Conservation (phyloP, 345 rosid species). For the Heritiera fomes region DNA sequence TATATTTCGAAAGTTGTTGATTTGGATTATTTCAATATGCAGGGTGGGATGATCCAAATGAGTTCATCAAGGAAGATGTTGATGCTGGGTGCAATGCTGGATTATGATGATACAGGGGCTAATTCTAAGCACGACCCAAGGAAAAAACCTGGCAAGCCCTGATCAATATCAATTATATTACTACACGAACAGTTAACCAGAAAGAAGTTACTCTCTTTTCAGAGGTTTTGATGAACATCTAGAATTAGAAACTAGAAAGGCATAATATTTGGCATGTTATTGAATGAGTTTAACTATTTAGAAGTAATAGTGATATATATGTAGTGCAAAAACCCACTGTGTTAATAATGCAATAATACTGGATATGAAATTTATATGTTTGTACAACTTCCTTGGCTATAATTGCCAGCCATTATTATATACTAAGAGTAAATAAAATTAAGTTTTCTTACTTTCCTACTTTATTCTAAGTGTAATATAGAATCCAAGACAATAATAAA, state of each 20-base stretch:
- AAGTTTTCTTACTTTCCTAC: not conserved
- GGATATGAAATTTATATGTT: not conserved
- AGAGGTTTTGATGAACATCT: not conserved
- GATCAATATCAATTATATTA: not conserved
- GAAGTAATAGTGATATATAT: not conserved
- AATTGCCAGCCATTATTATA: not conserved
- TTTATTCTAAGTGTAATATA: no score
- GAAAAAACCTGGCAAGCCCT: conserved; percentile 40
- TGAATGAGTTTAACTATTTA: not conserved
- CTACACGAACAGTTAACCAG: not conserved
- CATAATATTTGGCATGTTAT: not conserved
- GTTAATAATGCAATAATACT: not conserved
- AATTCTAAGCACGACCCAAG: conserved; percentile 68
- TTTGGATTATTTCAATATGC: not conserved
- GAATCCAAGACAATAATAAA: no score
- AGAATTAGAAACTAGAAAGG: not conserved
- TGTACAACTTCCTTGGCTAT: not conserved
- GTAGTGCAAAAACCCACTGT: not conserved
- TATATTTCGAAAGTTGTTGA: not conserved
- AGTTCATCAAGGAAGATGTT: conserved; percentile 51
- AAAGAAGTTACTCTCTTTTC: not conserved
- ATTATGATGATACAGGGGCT: conserved; percentile 63
- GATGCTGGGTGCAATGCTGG: conserved; percentile 39
- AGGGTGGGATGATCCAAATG: conserved; percentile 27
- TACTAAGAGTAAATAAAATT: conserved; percentile 1